Base-by-base conservation (phyloP, 495 filamentous ascomycete species). In the Hypomontagnella submonticulosa region DNA sequence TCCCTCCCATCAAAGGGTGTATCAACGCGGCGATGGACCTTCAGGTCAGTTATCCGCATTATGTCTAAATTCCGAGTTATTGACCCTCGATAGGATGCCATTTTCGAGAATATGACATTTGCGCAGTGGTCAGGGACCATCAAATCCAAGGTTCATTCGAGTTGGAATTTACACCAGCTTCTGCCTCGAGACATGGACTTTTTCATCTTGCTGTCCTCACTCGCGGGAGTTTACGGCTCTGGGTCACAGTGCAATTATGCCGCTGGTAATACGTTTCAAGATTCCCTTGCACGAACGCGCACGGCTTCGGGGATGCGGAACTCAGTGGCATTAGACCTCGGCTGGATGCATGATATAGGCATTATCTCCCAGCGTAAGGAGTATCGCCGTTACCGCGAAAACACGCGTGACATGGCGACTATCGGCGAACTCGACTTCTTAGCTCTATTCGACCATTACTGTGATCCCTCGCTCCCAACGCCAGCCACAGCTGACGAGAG, bases 241-340 rank as follows among this genome's bases (percentile, higher is more conserved):
- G 38, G 76, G 30, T 79, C 78, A 0, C 87, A 89, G 63, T 76
- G 82, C 15, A 84, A 85, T 36, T 89, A 90, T 58, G 76, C 83
- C 0, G 85, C 81, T 1, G 85, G 81, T 13, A 85, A 85, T 70
- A 78, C 83, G 1, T 88, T 81, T 72, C 77, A 85, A 12, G 85
- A 84, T 44, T 77, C 81, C 0, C 71, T 84, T 12, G 77, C 76
- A 0, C 73, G 71, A 27, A 27, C 6, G 23, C 23, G 8, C 67
- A 80, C 58, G 72, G 80, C 9, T 57, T 67, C 13, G 37, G 47
- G 5, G 73, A 59, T 6, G 77, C 71, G 75, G 19, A 73, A 78
- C 2, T 72, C 79, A 42, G 63, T 78, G 16, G 79, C 76, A 23
- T 73, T 88, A 20, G 79, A 85, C 34, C 67, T 88, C 70, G 61